phyloP scores from a whole-genome alignment of 2,329 filamentous ascomycete genomes.

The Teratosphaeria zuluensis region DNA sequence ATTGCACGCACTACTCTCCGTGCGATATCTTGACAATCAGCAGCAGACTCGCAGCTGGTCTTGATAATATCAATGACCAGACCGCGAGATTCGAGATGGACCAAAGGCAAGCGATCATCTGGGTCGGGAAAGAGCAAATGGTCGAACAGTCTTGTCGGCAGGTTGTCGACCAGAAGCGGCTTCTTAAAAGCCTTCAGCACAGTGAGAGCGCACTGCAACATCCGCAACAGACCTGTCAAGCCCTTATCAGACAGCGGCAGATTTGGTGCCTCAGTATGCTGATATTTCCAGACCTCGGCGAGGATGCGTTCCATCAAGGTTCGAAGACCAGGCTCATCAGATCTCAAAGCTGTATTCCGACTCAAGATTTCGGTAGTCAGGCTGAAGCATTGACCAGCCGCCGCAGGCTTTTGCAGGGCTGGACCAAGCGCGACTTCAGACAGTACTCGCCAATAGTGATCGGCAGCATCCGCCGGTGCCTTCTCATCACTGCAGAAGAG shows the following conservation, averaged over 20 bases:
- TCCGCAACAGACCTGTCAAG: constrained; percentile 26
- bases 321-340: constrained; percentile 13
- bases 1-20: constrained; percentile 7
- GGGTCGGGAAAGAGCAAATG: constrained; percentile 18
- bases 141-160: constrained; percentile 16
- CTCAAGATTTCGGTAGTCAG: constrained; percentile 10
- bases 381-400: constrained; percentile 13
- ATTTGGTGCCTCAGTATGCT: constrained; percentile 16
- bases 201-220: constrained; percentile 27
- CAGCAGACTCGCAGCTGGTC: constrained; percentile 9
- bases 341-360: constrained; percentile 4
- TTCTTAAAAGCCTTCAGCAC: constrained; percentile 22
- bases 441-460: constrained; percentile 15
- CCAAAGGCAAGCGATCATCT: constrained; percentile 7
- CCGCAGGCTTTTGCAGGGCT: constrained; percentile 7
- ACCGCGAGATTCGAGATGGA: constrained; percentile 11
- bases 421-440: constrained; percentile 10
- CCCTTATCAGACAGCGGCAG: constrained; percentile 14
- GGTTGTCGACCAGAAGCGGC: constrained; percentile 14
- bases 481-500: constrained; percentile 14
- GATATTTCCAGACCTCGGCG: constrained; percentile 9
- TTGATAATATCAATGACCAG: constrained; percentile 16
- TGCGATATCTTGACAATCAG: constrained; percentile 10
- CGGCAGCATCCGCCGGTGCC: constrained; percentile 6
- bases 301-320: constrained; percentile 11